Evolutionary conservation across 306 rosid species (phyloP), one percentile per base, ranked within the genome.

Genomic region (Sindora glabra): DNA sequence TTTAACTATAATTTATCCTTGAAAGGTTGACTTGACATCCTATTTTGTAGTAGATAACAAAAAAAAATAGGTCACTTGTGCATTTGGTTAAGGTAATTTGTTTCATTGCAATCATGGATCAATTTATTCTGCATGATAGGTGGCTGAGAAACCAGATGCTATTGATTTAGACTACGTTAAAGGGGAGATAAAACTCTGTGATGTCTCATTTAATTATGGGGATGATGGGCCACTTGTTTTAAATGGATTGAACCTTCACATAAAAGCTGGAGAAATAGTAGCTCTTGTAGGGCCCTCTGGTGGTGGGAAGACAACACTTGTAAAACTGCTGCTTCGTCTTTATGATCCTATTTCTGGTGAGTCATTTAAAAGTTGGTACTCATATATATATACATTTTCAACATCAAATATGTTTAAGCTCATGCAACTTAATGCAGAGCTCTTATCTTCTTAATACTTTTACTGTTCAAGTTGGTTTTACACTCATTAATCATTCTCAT

Each of bases 281-380:
- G 96, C 97, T 36, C 74, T 90, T 26, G 82, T 90, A 19, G 97
- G 97, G 53, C 89, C 97, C 50, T 90, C 96, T 22, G 97, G 97
- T 42, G 96, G 97, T 55, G 97, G 97, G 74, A 90, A 90, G 83
- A 74, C 97, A 24, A 87, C 97, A 66, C 84, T 87, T 33, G 70
- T 67, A 41, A 90, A 85, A 73, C 76, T 90, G 51, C 76, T 90
- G 58, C 89, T 90, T 73, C 96, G 91, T 29, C 96, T 90, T 72
- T 90, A 83, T 67, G 91, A 90, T 67, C 96, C 96, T 24, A 41
- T 57, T 47, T 81, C 87, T 41, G 97, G 97, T 85, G 71, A 77
- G 74, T 39, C 56, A 38, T 65, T 51, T 58, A 57, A 44, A 37
- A 51, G 41, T 18, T 30, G 21, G 25, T 50, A 9, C 53, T 26